These are phyloP conservation scores for Dioscorea cayenensis DNA, from an alignment of 116 monocot genomes.

Conservation along the genomic window DNA sequence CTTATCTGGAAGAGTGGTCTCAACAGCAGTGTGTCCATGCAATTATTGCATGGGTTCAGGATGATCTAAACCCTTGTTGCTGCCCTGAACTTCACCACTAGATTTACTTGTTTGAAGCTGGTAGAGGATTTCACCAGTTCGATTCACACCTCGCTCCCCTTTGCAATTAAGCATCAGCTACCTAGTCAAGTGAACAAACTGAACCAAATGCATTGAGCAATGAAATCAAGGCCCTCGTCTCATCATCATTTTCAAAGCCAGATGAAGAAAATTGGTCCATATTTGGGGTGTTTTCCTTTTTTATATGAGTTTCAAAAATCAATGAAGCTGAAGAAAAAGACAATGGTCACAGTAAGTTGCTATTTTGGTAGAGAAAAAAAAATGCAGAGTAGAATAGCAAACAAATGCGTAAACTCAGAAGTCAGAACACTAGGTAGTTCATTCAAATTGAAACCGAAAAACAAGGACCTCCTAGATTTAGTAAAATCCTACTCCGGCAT, in stretches of 20 bases:
- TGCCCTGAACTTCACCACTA: constrained; percentile 6
- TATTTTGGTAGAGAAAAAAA: neutral
- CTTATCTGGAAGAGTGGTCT: neutral
- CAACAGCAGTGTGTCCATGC: constrained; percentile 6
- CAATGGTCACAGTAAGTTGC: too few relatives aligned
- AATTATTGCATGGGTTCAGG: constrained; percentile 14
- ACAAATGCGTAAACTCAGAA: too few relatives aligned
- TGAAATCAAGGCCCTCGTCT: constrained; percentile 26
- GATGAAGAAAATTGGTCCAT: constrained; percentile 26
- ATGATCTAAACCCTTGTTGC: constrained; percentile 6
- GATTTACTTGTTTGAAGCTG: constrained; percentile 23
- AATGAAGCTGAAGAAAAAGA: neutral
- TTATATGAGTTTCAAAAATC: neutral
- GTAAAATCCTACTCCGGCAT: too few relatives aligned
- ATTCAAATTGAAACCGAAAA: too few relatives aligned
- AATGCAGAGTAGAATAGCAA: too few relatives aligned
- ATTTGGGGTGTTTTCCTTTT: neutral
- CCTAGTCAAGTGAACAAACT: constrained; percentile 54
- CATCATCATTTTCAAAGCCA: constrained; percentile 29
- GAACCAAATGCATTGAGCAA: constrained; percentile 59
- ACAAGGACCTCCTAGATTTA: too few relatives aligned
- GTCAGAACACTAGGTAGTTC: too few relatives aligned
- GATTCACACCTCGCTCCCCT: constrained; percentile 38
- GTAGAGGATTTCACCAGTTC: constrained; percentile 56
- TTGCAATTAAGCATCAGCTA: constrained; percentile 68